A percentile compares a stretch with the other conserved stretches of the same genome.
Evolutionary conservation across 192 early-diverging fungal species (phyloP).

Genomic region (Backusella australiensis): DNA sequence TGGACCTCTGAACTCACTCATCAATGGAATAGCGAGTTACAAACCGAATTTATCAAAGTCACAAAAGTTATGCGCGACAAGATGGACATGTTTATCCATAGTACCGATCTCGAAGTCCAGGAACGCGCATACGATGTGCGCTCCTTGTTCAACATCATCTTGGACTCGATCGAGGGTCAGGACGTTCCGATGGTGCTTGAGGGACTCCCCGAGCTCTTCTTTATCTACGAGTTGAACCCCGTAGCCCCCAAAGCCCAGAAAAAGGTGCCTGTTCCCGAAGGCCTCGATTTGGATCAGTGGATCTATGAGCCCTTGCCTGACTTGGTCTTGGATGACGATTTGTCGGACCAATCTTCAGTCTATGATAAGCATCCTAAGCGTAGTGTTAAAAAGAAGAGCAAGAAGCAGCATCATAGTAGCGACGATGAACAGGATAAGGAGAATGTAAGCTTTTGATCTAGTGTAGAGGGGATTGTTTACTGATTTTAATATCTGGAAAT

Average conservation of each 20-base stretch:
- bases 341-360: slow-evolving; percentile 13
- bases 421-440: slow-evolving; percentile 47
- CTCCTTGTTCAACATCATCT: slow-evolving; percentile 48
- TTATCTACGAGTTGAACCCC: slow-evolving; percentile 84
- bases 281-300: slow-evolving; percentile 80
- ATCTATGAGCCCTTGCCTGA: slow-evolving; percentile 71
- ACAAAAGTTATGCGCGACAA: slow-evolving; percentile 46
- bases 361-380: slow-evolving; percentile 16
- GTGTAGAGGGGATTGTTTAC: not conserved
- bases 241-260: slow-evolving; percentile 88
- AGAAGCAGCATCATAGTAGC: slow-evolving; percentile 33
- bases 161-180: slow-evolving; percentile 36
- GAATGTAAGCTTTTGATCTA: slow-evolving; percentile 35
- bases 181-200: slow-evolving; percentile 49
- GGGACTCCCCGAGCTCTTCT: slow-evolving; percentile 65
- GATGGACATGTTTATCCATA: slow-evolving; percentile 45
- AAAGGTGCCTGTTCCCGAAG: slow-evolving; percentile 86
- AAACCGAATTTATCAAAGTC: slow-evolving; percentile 46
- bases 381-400: slow-evolving; percentile 17
- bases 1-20: slow-evolving; percentile 54
- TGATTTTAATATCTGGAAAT: not conserved
- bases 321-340: slow-evolving; percentile 24
- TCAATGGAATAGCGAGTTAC: slow-evolving; percentile 51
- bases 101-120: slow-evolving; percentile 76
- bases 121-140: slow-evolving; percentile 61